Percentiles rank a stretch among this genome's conserved stretches.
Conservation (phyloP, 192 early-diverging fungal genomes). For the Funneliformis mosseae region DNA sequence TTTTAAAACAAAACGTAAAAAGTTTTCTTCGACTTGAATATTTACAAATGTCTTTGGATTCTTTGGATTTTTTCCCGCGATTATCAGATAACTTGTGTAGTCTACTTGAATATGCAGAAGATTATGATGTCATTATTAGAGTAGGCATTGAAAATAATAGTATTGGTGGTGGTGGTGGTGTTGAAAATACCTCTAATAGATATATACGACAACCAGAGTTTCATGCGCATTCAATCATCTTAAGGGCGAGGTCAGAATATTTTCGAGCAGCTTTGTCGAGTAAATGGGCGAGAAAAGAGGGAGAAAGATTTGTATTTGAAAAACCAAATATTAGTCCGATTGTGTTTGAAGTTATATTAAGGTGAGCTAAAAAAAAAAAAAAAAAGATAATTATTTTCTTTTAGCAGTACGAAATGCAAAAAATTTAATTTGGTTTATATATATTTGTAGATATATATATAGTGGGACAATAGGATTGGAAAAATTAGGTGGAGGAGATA, state of each 20-base stretch:
- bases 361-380: not conserved
- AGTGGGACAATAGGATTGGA: conserved; percentile 3
- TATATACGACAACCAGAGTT: conserved; percentile 10
- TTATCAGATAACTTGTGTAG: conserved; percentile 3
- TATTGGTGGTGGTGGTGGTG: too few species aligned
- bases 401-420: not conserved
- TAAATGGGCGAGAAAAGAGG: conserved; percentile 25
- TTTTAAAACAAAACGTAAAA: not conserved
- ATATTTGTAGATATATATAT: conserved; percentile 30
- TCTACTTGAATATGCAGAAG: conserved; percentile 14
- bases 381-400: too few species aligned
- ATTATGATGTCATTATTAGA: conserved; percentile 22
- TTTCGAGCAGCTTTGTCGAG: conserved; percentile 29
- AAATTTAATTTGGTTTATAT: not conserved
- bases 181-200: too few species aligned
- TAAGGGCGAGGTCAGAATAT: conserved; percentile 23
- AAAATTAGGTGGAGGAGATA: conserved; percentile 17
- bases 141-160: not conserved
- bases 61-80: not conserved
- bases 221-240: conserved; percentile 16
- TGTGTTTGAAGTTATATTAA: conserved; percentile 22
- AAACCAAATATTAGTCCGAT: conserved; percentile 27
- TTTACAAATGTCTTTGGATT: conserved; percentile 11
- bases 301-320: conserved; percentile 21
- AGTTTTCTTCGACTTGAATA: not conserved